phyloP scores from a whole-genome alignment of 495 filamentous ascomycete species.

The Aspergillus diversus region DNA sequence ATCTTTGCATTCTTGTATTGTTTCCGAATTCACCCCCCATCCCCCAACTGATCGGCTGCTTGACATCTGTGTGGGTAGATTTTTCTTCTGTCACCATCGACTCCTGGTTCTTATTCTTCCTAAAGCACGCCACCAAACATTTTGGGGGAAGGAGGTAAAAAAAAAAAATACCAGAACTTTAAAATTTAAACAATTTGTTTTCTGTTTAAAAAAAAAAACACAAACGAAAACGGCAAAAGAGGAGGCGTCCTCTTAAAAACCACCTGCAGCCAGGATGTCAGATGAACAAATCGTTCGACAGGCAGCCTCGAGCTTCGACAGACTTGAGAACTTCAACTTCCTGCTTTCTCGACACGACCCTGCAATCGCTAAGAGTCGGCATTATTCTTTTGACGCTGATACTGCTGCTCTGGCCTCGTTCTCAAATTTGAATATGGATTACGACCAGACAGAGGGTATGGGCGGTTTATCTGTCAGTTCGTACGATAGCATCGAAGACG shows the following conservation, averaged over 20 bases:
- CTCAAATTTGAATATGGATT: constrained; percentile 46
- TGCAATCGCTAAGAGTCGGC: constrained; percentile 37
- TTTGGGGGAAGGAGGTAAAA: constrained; percentile 20
- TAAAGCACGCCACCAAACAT: constrained; percentile 22
- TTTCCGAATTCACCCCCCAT: constrained; percentile 15
- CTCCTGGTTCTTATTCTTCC: constrained; percentile 19
- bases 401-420: constrained; percentile 41
- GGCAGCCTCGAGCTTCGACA: constrained; percentile 39
- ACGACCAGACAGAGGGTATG: constrained; percentile 53
- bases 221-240: constrained; percentile 11
- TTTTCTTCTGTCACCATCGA: constrained; percentile 23
- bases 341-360: constrained; percentile 46
- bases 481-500: constrained; percentile 53
- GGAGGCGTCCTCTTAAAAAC: constrained; percentile 22
- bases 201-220: constrained; percentile 16
- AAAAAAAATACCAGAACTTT: constrained; percentile 20
- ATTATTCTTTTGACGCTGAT: constrained; percentile 51
- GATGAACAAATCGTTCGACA: constrained; percentile 42
- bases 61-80: constrained; percentile 18
- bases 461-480: constrained; percentile 54
- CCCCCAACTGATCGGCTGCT: constrained; percentile 35
- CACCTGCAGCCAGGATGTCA: constrained; percentile 39
- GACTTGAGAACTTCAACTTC: constrained; percentile 50
- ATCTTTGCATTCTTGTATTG: constrained; percentile 24
- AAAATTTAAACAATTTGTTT: constrained; percentile 20